Evolutionary conservation across 2,329 filamentous ascomycete species (phyloP).

Genomic region (Phyllosticta ampelicida): DNA sequence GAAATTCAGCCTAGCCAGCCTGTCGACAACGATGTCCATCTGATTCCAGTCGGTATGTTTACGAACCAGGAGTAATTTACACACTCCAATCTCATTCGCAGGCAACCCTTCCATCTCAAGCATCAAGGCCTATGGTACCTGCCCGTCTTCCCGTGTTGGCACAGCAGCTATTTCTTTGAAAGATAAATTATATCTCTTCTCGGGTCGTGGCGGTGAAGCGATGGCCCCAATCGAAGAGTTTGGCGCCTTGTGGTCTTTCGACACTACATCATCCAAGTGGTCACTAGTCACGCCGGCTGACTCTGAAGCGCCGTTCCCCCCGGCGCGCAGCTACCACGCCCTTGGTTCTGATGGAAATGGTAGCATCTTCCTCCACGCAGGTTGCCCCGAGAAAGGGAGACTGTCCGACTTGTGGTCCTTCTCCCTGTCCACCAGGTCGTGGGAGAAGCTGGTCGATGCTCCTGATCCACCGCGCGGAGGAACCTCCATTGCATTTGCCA

Average conservation of each 20-base stretch:
- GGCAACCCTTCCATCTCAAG: constrained; percentile 4
- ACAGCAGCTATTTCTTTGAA: constrained; percentile 59
- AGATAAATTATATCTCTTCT: constrained; percentile 67
- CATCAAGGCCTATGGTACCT: constrained; percentile 2
- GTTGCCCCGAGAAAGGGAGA: constrained; percentile 53
- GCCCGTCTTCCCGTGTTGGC: constrained; percentile 61
- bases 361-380: constrained; percentile 66
- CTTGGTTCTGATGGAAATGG: constrained; percentile 55
- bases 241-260: constrained; percentile 67
- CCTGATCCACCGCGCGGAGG: constrained; percentile 58
- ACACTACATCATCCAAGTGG: constrained; percentile 56
- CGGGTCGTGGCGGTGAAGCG: constrained; percentile 59
- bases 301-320: constrained; percentile 42
- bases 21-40: constrained; percentile 62
- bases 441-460: constrained; percentile 57
- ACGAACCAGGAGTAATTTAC: neutral
- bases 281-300: constrained; percentile 47
- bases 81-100: neutral
- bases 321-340: constrained; percentile 60
- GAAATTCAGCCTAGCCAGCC: constrained; percentile 56
- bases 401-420: constrained; percentile 71
- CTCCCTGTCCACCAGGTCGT: constrained; percentile 50
- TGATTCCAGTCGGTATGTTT: constrained; percentile 31
- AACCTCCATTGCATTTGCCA: constrained; percentile 52
- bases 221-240: constrained; percentile 63